phyloP scores from a whole-genome alignment of 2,329 filamentous ascomycete species.

The Nectriaceae sp. region DNA sequence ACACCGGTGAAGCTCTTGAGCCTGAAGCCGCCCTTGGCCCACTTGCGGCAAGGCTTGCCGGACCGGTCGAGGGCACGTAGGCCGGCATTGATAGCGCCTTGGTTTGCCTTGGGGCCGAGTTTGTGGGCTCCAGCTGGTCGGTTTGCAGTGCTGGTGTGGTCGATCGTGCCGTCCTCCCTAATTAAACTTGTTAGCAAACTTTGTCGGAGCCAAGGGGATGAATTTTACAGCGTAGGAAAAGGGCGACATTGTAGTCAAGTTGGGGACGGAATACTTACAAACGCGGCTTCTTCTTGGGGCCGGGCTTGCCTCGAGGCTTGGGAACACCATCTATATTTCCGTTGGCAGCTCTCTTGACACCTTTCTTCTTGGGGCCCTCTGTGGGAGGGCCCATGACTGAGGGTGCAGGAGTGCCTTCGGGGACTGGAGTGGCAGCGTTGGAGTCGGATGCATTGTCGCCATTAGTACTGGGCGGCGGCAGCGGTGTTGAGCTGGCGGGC shows the following conservation, averaged over 20 bases:
- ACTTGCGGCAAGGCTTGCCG: constrained; percentile 89
- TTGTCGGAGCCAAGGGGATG: not conserved
- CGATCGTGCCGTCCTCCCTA: constrained; percentile 65
- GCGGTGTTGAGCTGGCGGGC: constrained; percentile 43
- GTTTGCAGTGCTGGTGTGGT: constrained; percentile 52
- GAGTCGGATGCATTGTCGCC: constrained; percentile 62
- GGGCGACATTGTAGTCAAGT: constrained; percentile 1
- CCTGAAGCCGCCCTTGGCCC: constrained; percentile 79
- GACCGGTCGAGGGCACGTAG: constrained; percentile 91
- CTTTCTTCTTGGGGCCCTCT: constrained; percentile 73
- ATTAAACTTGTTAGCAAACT: constrained; percentile 31
- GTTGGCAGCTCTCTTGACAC: constrained; percentile 67
- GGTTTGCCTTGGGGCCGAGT: constrained; percentile 93
- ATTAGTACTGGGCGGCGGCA: constrained; percentile 45
- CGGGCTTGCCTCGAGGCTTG: constrained; percentile 83
- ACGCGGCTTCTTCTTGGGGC: constrained; percentile 94
- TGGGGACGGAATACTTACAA: constrained; percentile 64
- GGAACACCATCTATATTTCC: constrained; percentile 61
- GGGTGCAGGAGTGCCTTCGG: constrained; percentile 57
- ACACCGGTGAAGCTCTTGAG: constrained; percentile 94
- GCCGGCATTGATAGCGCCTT: constrained; percentile 95
- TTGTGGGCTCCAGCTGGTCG: constrained; percentile 67
- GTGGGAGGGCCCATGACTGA: constrained; percentile 60
- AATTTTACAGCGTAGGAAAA: constrained; percentile 1
- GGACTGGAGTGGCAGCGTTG: constrained; percentile 58